Conservation (phyloP, 441 rosid genomes). For the Dalechampia spathulata region DNA sequence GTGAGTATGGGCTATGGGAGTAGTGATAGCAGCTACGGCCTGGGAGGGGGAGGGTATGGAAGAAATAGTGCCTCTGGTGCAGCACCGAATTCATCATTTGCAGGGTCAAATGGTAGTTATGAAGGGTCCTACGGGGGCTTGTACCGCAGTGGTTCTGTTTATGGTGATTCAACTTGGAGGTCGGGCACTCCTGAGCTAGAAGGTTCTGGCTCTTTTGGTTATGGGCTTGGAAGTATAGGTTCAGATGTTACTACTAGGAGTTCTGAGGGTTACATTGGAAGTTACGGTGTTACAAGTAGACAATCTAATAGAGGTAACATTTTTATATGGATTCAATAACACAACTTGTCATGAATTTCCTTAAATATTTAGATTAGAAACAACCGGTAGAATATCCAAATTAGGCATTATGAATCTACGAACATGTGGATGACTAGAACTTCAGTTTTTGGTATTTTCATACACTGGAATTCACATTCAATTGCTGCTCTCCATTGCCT, state of each 20-base stretch:
- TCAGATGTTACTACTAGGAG: constrained; percentile 63
- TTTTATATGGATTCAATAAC: neutral
- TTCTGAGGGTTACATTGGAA: constrained; percentile 72
- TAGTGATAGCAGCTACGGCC: constrained; percentile 45
- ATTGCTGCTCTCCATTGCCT: too few relatives aligned
- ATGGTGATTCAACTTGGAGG: constrained; percentile 61
- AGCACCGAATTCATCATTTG: constrained; percentile 49
- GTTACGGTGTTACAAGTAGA: constrained; percentile 73
- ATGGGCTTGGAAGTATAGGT: constrained; percentile 63
- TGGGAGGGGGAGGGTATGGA: constrained; percentile 61
- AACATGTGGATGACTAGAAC: too few relatives aligned
- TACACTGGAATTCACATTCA: too few relatives aligned
- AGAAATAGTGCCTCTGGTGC: constrained; percentile 47
- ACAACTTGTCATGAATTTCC: neutral
- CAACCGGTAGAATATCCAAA: too few relatives aligned
- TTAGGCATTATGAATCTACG: too few relatives aligned
- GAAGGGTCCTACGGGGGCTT: constrained; percentile 51
- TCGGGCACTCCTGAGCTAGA: constrained; percentile 49
- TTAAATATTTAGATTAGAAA: neutral
- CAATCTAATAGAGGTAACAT: constrained; percentile 74
- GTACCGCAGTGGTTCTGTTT: constrained; percentile 48
- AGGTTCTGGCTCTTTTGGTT: constrained; percentile 59
- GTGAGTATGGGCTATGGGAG: constrained; percentile 49
- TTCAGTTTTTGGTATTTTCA: too few relatives aligned
- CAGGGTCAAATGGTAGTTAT: constrained; percentile 48